A percentile compares a stretch with the other conserved stretches of the same genome.
Evolutionary conservation across 345 rosid species (phyloP).

Genomic region (Mangifera indica): DNA sequence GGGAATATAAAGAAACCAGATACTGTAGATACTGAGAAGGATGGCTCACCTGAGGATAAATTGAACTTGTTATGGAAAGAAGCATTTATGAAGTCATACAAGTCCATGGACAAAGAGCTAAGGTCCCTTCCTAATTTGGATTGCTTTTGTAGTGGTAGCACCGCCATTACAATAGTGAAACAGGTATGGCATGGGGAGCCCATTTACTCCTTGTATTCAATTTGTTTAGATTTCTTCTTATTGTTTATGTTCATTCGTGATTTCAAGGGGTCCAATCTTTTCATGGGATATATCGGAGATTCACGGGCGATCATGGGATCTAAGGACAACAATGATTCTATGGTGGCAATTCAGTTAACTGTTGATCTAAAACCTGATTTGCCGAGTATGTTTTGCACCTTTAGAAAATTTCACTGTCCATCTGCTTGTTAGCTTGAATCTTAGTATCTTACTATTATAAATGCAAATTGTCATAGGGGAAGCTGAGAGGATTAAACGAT

Average conservation of each 20-base stretch:
- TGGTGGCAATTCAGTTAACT: constrained; percentile 89
- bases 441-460: constrained; percentile 12
- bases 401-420: background rate
- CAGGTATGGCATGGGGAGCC: constrained; percentile 51
- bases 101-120: constrained; percentile 95
- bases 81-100: constrained; percentile 82
- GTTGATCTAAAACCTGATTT: constrained; percentile 98
- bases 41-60: constrained; percentile 48
- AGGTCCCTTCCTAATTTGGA: constrained; percentile 92
- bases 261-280: constrained; percentile 80
- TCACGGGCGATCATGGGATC: constrained; percentile 97
- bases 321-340: constrained; percentile 65
- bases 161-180: constrained; percentile 83
- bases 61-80: constrained; percentile 75
- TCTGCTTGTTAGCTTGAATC: background rate
- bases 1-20: constrained; percentile 49
- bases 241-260: constrained; percentile 19
- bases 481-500: constrained; percentile 91
- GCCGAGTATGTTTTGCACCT: constrained; percentile 64
- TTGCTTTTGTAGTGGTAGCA: constrained; percentile 99
- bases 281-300: constrained; percentile 96
- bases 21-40: constrained; percentile 47
- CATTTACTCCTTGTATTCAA: constrained; percentile 4
- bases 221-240: constrained; percentile 18
- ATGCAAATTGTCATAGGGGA: constrained; percentile 52